Percentiles rank a stretch among this genome's conserved stretches.
Evolutionary conservation across 2,329 filamentous ascomycete species (phyloP).

Genomic region (Penicillium sp.): DNA sequence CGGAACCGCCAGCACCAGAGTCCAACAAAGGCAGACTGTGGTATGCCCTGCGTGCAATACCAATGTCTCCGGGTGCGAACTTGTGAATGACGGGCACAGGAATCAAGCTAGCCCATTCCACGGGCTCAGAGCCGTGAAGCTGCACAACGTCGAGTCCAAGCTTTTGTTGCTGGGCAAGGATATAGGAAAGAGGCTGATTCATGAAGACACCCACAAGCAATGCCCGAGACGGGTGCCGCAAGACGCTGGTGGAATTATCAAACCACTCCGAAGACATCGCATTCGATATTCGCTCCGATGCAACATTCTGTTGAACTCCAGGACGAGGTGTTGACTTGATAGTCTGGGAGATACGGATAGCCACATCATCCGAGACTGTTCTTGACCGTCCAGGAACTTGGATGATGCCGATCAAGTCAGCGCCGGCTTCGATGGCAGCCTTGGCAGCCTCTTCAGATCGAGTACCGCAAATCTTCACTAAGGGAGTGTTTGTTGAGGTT

Average conservation of each 20-base stretch:
- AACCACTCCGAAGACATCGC: constrained; percentile 62
- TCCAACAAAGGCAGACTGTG: constrained; percentile 82
- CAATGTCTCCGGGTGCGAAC: constrained; percentile 72
- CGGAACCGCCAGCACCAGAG: constrained; percentile 76
- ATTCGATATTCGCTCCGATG: constrained; percentile 20
- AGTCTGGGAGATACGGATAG: constrained; percentile 71
- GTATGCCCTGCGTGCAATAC: constrained; percentile 69
- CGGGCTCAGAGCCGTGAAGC: constrained; percentile 82
- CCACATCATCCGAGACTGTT: constrained; percentile 72
- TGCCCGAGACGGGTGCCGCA: constrained; percentile 57
- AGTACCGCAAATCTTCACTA: constrained; percentile 96
- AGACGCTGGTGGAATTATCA: constrained; percentile 48
- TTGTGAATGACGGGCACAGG: constrained; percentile 86
- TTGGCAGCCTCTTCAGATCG: constrained; percentile 74
- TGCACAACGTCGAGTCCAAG: constrained; percentile 85
- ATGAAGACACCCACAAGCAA: constrained; percentile 91
- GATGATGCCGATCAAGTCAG: constrained; percentile 90
- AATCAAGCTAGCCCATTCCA: constrained; percentile 86
- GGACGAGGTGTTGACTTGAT: constrained; percentile 55
- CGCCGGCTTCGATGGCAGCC: constrained; percentile 76
- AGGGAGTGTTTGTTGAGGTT: constrained; percentile 42
- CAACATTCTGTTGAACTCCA: constrained; percentile 4
- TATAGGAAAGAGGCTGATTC: constrained; percentile 77
- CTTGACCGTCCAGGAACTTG: constrained; percentile 77
- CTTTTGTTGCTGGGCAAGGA: constrained; percentile 70